Base-by-base conservation (phyloP, 1,284 basidiomycete genomes). In the Agaricales sp. region DNA sequence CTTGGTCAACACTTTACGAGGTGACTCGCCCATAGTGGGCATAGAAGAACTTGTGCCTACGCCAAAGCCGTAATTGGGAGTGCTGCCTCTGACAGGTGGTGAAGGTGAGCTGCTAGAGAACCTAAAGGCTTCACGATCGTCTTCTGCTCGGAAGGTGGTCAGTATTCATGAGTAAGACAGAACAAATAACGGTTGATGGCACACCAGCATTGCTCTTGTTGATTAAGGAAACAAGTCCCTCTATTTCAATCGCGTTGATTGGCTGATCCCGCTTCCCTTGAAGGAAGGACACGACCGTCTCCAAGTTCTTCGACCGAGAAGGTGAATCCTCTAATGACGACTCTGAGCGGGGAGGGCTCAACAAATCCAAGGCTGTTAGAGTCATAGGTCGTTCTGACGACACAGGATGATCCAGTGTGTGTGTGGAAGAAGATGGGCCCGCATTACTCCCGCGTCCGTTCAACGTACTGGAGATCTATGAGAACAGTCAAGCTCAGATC, bases 1-100 rank as follows among this genome's bases (percentile, higher is more conserved):
- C 60, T 68, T 74, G n/a, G 70, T 58, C 6, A 87, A 64, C 11
- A 71, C 77, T 58, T 73, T 79, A 19, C 69, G 67, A 4, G 75
- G 65, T 13, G 67, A 58, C 20, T 60, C 54, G 2, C 60, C 52
- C 12, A 52, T 39, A 54, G 54, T 50, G 52, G 45, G 22, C 43
- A 64, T 55, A 52, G 60, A 56, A 21, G 58, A 55, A 43, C 60
- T 46, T 46, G 57, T 59, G 48, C 60, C 55, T 53, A 52, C 18
- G 24, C 48, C 51, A 13, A 45, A 58, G 3, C 56, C 43, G 3
- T 48, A 55, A 11, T 57, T 60, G 14, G 75, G 73, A 11, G 73
- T 71, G 35, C 62, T 63, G 43, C 63, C 68, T 23, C 70, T 74
- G 18, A 63, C 69, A 2, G 67, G 62, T 1, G 67, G 62, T 44